A percentile compares a stretch with the other conserved stretches of the same genome.
Evolutionary conservation across 2,329 filamentous ascomycete species (phyloP).

Genomic region (Colletotrichum shisoi): DNA sequence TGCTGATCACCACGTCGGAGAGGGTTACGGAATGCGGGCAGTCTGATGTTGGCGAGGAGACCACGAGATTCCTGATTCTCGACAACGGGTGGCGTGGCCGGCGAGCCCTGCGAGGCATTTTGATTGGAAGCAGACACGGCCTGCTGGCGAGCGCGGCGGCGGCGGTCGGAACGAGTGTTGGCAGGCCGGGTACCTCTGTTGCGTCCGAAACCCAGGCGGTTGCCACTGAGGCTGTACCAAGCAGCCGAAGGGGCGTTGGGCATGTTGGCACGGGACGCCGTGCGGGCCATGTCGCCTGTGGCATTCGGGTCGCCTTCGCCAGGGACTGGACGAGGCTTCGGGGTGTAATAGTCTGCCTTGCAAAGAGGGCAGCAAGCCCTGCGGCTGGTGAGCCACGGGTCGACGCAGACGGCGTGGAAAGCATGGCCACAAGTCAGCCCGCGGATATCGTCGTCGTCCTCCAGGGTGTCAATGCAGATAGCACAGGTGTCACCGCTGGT

Average conservation of each 20-base stretch:
- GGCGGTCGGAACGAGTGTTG: slow-evolving; percentile 30
- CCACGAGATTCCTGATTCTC: slow-evolving; percentile 37
- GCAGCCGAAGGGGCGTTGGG: slow-evolving; percentile 53
- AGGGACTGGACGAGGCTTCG: slow-evolving; percentile 76
- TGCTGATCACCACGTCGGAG: slow-evolving; percentile 40
- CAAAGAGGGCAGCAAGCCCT: slow-evolving; percentile 96
- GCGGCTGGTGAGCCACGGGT: slow-evolving; percentile 94
- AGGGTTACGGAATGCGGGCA: slow-evolving; percentile 42
- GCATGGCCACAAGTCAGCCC: slow-evolving; percentile 96
- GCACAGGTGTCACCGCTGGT: slow-evolving; percentile 92
- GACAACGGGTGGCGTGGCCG: slow-evolving; percentile 12
- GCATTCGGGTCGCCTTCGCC: slow-evolving; percentile 52
- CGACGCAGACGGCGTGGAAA: slow-evolving; percentile 94
- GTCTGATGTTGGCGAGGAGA: slow-evolving; percentile 32
- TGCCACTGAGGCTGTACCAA: slow-evolving; percentile 50
- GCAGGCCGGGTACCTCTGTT: slow-evolving; percentile 30
- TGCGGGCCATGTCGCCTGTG: slow-evolving; percentile 47
- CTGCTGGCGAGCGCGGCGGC: slow-evolving; percentile 30
- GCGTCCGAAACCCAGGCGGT: slow-evolving; percentile 35
- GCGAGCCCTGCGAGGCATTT: slow-evolving; percentile 16
- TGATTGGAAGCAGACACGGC: slow-evolving; percentile 2
- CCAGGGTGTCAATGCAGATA: slow-evolving; percentile 92
- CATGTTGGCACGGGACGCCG: slow-evolving; percentile 58
- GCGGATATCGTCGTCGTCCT: slow-evolving; percentile 94
- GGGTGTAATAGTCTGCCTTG: slow-evolving; percentile 96